Percentiles rank a stretch among this genome's conserved stretches.
Evolutionary conservation across 305 asterid species (phyloP).

Genomic region (Striga hermonthica): DNA sequence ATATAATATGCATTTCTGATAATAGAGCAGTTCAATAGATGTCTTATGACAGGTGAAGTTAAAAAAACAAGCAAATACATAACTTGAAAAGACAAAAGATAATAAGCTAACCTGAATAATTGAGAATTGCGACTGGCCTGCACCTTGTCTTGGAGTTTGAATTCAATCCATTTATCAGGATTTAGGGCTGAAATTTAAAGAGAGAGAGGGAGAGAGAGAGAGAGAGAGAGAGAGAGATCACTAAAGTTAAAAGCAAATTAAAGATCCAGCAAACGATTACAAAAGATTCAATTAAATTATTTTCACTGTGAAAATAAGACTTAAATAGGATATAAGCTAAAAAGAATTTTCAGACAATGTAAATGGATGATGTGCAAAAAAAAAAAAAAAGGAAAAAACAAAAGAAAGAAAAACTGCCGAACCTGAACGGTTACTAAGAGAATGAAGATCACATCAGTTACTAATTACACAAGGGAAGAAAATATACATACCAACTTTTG

Average conservation of each 20-base stretch:
- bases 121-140: conserved; percentile 91
- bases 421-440: conserved; percentile 20
- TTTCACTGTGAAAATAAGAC: neutral
- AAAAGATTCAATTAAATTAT: neutral
- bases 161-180: conserved; percentile 83
- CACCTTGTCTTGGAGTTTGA: conserved; percentile 82
- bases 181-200: conserved; percentile 57
- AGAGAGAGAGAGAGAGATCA: conserved; percentile 32
- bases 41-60: conserved; percentile 9
- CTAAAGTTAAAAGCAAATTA: conserved; percentile 22
- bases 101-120: conserved; percentile 66
- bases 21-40: conserved; percentile 18
- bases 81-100: conserved; percentile 12
- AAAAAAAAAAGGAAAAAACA: neutral
- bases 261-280: conserved; percentile 15
- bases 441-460: conserved; percentile 19
- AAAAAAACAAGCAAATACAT: conserved; percentile 18
- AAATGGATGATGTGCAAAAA: conserved; percentile 21
- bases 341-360: conserved; percentile 12
- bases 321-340: neutral
- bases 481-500: conserved; percentile 53
- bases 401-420: neutral
- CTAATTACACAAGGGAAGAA: conserved; percentile 19
- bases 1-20: conserved; percentile 7
- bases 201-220: conserved; percentile 30